Percentiles rank a stretch among this genome's conserved stretches.
Conservation (phyloP, 257 asterid genomes). For the Paulownia fortunei region DNA sequence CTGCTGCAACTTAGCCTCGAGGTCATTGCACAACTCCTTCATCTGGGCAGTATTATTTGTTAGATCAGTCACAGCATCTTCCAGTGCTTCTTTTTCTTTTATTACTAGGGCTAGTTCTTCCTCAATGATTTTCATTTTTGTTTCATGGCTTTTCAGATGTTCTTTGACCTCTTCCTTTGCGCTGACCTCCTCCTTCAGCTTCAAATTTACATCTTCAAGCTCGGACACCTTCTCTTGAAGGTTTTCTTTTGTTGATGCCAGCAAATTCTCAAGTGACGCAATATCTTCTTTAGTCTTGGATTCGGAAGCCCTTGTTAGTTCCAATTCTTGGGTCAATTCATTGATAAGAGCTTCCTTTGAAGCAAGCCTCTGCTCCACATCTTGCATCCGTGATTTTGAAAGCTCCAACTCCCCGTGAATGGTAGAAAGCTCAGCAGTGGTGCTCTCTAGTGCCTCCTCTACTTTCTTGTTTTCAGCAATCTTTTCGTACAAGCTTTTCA, state of each 20-base stretch:
- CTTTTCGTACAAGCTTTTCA: slow-evolving; percentile 55
- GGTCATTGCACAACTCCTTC: slow-evolving; percentile 77
- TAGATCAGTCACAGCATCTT: slow-evolving; percentile 62
- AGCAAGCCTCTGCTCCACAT: slow-evolving; percentile 66
- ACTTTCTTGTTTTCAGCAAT: slow-evolving; percentile 64
- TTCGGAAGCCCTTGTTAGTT: slow-evolving; percentile 59
- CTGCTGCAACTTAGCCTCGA: slow-evolving; percentile 74
- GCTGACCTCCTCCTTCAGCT: slow-evolving; percentile 57
- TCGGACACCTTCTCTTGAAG: slow-evolving; percentile 55
- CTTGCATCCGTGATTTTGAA: slow-evolving; percentile 66
- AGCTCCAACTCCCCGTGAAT: slow-evolving; percentile 67
- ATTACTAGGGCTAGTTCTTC: slow-evolving; percentile 56
- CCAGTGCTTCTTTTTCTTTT: slow-evolving; percentile 63
- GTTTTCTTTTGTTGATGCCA: slow-evolving; percentile 47
- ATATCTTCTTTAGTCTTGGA: slow-evolving; percentile 60
- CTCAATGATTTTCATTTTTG: slow-evolving; percentile 41
- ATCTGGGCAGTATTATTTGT: slow-evolving; percentile 54
- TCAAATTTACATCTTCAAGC: slow-evolving; percentile 55
- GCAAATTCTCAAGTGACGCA: slow-evolving; percentile 56
- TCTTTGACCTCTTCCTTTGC: slow-evolving; percentile 53
- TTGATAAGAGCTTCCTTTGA: slow-evolving; percentile 61
- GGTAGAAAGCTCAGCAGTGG: slow-evolving; percentile 60
- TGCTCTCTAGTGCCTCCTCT: slow-evolving; percentile 63
- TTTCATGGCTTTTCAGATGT: slow-evolving; percentile 54
- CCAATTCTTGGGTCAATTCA: slow-evolving; percentile 65